phyloP scores from a whole-genome alignment of 371 early-diverging fungal species.

The Rhizopus delemar region DNA sequence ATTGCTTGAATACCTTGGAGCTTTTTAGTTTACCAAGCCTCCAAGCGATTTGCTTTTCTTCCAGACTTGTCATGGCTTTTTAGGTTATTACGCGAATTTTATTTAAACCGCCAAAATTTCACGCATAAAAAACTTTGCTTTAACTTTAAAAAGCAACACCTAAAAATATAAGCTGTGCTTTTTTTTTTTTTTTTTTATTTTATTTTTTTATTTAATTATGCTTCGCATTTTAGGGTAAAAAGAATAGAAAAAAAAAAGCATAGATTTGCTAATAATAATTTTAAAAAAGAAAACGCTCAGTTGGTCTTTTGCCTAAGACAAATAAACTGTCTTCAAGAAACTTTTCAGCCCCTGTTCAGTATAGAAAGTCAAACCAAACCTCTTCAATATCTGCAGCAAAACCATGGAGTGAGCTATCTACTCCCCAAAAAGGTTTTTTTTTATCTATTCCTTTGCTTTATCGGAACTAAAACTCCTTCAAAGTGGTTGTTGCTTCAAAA shows the following conservation, averaged over 20 bases:
- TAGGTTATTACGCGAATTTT: too few species aligned
- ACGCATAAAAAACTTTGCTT: too few species aligned
- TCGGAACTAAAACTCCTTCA: neutral
- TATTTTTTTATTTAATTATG: neutral
- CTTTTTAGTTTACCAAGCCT: too few species aligned
- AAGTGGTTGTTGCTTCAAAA: constrained; percentile 49
- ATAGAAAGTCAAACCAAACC: constrained; percentile 8
- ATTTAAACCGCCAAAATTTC: too few species aligned
- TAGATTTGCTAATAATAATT: neutral
- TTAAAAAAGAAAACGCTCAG: neutral
- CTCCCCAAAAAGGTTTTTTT: constrained; percentile 46
- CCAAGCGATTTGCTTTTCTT: too few species aligned
- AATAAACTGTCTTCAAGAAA: constrained; percentile 3
- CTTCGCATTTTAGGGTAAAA: neutral
- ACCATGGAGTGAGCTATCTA: constrained; percentile 46
- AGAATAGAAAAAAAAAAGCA: neutral
- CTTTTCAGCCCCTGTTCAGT: constrained; percentile 22
- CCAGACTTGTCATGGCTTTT: too few species aligned
- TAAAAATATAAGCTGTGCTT: neutral
- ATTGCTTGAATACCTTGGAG: too few species aligned
- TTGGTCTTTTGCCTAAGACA: constrained; percentile 9
- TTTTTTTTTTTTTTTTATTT: neutral
- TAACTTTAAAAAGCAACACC: neutral
- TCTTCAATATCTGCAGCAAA: constrained; percentile 19
- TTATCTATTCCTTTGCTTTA: neutral